Percentiles rank a stretch among this genome's conserved stretches.
phyloP scores from a whole-genome alignment of 164 flowering plant genomes.

The Saururus chinensis region DNA sequence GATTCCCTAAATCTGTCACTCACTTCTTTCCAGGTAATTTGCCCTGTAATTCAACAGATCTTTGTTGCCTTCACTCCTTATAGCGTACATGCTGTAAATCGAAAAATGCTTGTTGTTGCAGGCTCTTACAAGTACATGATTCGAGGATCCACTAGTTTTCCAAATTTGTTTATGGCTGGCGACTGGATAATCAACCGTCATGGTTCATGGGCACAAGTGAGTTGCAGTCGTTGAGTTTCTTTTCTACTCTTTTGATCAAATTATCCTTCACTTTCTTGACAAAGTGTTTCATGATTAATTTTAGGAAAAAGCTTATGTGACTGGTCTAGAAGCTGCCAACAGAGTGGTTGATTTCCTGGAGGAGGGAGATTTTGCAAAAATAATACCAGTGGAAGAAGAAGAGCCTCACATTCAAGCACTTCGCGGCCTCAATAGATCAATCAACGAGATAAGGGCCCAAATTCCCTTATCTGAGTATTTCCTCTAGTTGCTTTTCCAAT shows the following conservation, averaged over 20 bases:
- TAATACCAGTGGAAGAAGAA: conserved; percentile 51
- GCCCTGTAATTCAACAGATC: neutral
- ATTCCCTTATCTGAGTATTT: conserved; percentile 41
- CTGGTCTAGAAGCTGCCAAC: conserved; percentile 68
- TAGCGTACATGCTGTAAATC: neutral
- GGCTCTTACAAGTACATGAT: conserved; percentile 65
- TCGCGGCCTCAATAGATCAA: conserved; percentile 37
- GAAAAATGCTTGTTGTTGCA: conserved; percentile 5
- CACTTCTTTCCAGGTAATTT: conserved; percentile 53
- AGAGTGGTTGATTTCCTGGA: conserved; percentile 45
- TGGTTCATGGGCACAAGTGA: conserved; percentile 67
- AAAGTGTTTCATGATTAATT: neutral
- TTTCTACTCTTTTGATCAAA: neutral
- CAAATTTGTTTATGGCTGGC: conserved; percentile 62
- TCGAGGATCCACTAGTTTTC: conserved; percentile 52
- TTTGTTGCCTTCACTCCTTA: neutral
- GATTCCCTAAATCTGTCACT: conserved; percentile 37
- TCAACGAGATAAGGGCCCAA: conserved; percentile 36
- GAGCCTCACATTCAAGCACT: conserved; percentile 54
- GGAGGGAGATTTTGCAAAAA: conserved; percentile 55
- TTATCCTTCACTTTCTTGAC: neutral
- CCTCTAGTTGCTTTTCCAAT: conserved; percentile 13
- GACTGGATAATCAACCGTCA: conserved; percentile 60
- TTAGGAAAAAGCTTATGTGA: conserved; percentile 61
- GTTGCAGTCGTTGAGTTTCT: neutral